These are phyloP conservation scores for Ogataea paraovalis DNA, from an alignment of 805 yeast species.

Conservation along the genomic window DNA sequence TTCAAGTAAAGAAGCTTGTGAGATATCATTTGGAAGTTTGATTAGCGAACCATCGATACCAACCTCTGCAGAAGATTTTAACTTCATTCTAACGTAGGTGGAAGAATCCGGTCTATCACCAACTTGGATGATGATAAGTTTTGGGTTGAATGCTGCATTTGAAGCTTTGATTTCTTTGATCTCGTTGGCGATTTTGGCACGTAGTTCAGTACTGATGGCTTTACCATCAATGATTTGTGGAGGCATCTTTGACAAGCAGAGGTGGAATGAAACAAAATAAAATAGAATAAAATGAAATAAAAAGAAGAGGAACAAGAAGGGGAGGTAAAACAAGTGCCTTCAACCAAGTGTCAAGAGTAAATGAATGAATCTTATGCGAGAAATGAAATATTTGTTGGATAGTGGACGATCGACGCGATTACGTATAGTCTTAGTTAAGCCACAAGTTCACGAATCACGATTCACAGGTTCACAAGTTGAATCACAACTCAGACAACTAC, in stretches of 20 bases:
- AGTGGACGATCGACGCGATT: too few relatives aligned
- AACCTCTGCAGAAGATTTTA: constrained; percentile 84
- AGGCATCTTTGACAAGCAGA: constrained; percentile 17
- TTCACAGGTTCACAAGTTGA: too few relatives aligned
- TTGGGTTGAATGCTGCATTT: constrained; percentile 61
- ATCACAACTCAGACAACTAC: too few relatives aligned
- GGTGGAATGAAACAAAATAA: too few relatives aligned
- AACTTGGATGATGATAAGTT: constrained; percentile 80
- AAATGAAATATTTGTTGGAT: too few relatives aligned
- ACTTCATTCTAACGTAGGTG: constrained; percentile 87
- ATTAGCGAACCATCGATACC: constrained; percentile 65
- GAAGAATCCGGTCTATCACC: constrained; percentile 88
- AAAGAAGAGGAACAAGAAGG: background rate
- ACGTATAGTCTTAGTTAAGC: too few relatives aligned
- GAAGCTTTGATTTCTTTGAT: constrained; percentile 40
- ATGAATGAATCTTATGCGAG: too few relatives aligned
- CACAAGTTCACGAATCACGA: too few relatives aligned
- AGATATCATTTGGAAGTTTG: constrained; percentile 57
- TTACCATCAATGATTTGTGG: constrained; percentile 56
- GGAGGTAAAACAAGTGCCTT: too few relatives aligned
- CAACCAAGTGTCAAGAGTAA: too few relatives aligned
- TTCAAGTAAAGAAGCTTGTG: constrained; percentile 57
- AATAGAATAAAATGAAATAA: too few relatives aligned
- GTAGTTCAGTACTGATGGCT: constrained; percentile 42
- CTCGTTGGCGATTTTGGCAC: constrained; percentile 48